Conservation (phyloP, 1,284 basidiomycete species). For the Ustilago loliicola region DNA sequence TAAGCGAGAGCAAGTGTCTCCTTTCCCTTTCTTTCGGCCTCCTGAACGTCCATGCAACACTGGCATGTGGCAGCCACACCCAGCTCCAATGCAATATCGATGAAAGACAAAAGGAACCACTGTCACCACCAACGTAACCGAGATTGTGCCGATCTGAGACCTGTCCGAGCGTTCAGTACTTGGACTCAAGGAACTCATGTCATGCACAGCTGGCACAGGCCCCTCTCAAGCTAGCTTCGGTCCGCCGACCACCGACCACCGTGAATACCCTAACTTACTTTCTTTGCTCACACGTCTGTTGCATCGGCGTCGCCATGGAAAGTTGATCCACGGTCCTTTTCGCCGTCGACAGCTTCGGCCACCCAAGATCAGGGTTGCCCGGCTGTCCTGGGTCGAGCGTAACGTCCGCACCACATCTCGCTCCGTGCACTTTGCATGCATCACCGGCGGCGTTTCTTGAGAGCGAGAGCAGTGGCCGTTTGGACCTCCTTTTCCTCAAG, state of each 20-base stretch:
- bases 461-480: not conserved
- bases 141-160: conserved; percentile 26
- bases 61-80: conserved; percentile 7
- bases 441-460: not conserved
- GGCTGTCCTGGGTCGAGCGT: not conserved
- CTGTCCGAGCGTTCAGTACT: conserved; percentile 12
- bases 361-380: not conserved
- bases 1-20: not conserved
- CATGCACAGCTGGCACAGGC: not conserved
- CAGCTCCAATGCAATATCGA: not conserved
- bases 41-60: not conserved
- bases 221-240: not conserved
- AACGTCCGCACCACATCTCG: not conserved
- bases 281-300: not conserved
- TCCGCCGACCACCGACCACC: not conserved
- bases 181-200: not conserved
- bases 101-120: not conserved
- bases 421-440: not conserved
- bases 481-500: not conserved
- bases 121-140: conserved; percentile 14
- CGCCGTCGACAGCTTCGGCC: not conserved
- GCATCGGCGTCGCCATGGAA: not conserved
- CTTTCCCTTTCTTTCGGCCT: not conserved
- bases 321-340: no score
- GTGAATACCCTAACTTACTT: not conserved